Conservation (phyloP, 2,329 filamentous ascomycete species). For the Xylogone sp. region DNA sequence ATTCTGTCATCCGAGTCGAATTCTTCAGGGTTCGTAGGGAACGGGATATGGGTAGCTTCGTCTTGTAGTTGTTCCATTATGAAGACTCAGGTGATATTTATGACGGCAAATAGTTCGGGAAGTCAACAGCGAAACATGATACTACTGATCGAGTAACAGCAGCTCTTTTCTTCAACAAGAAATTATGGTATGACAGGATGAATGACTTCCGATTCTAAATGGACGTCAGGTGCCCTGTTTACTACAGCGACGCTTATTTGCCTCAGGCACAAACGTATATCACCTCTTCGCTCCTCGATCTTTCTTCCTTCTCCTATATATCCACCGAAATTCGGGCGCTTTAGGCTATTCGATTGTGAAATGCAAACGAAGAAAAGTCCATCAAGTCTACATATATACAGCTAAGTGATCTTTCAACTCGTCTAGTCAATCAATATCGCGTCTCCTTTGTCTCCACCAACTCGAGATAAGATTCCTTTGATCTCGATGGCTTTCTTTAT, state of each 20-base stretch:
- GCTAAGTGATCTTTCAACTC: no score
- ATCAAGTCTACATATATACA: no score
- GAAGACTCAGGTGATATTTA: not conserved
- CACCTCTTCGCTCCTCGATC: no score
- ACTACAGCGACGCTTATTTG: not conserved
- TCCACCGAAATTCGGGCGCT: no score
- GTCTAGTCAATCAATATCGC: no score
- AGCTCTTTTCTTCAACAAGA: not conserved
- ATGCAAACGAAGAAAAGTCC: no score
- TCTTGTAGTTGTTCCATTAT: constrained; percentile 20
- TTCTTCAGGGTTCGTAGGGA: constrained; percentile 26
- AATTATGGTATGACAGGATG: not conserved
- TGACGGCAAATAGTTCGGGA: not conserved
- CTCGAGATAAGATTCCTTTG: no score
- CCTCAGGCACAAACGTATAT: no score
- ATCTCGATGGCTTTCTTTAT: no score
- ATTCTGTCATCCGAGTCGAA: constrained; percentile 79
- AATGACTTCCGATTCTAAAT: not conserved
- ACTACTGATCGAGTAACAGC: not conserved
- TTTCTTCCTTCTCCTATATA: no score
- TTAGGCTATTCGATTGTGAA: no score
- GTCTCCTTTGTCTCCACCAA: no score
- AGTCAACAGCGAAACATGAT: not conserved
- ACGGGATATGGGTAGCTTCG: constrained; percentile 10
- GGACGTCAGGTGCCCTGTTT: not conserved